Conservation (phyloP, 805 yeast species). For the Myxozyma melibiosi region DNA sequence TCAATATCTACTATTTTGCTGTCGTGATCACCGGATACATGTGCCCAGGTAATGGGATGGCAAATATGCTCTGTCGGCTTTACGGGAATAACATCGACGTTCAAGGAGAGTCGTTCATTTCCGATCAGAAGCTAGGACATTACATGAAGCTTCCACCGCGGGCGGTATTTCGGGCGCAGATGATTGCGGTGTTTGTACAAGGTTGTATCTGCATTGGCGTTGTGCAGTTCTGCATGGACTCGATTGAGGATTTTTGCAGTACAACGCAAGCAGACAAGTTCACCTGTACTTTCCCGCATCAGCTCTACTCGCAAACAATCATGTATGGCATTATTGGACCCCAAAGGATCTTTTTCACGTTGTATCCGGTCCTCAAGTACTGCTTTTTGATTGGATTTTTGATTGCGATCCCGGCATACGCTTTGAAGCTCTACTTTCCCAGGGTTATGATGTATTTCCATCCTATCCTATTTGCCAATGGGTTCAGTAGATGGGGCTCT, state of each 20-base stretch:
- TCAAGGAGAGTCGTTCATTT: conserved; percentile 59
- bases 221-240: background rate
- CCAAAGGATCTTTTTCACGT: conserved; percentile 54
- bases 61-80: conserved; percentile 63
- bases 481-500: conserved; percentile 18
- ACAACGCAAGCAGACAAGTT: conserved; percentile 49
- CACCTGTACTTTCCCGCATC: conserved; percentile 50
- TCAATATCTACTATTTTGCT: conserved; percentile 63
- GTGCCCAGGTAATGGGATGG: conserved; percentile 61
- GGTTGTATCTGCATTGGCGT: conserved; percentile 1
- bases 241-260: conserved; percentile 48
- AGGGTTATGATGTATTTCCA: conserved; percentile 50
- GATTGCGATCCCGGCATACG: conserved; percentile 48
- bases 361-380: conserved; percentile 58
- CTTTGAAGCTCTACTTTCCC: conserved; percentile 4
- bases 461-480: conserved; percentile 63
- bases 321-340: conserved; percentile 71
- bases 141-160: conserved; percentile 57
- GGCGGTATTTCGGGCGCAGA: conserved; percentile 52
- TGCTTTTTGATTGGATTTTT: conserved; percentile 61
- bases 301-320: conserved; percentile 58
- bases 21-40: conserved; percentile 67
- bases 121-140: too few relatives aligned
- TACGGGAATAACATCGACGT: conserved; percentile 55
- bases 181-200: conserved; percentile 31